A percentile compares a stretch with the other conserved stretches of the same genome.
Evolutionary conservation across 306 rosid genomes (phyloP).

Genomic region (Quercus robur): DNA sequence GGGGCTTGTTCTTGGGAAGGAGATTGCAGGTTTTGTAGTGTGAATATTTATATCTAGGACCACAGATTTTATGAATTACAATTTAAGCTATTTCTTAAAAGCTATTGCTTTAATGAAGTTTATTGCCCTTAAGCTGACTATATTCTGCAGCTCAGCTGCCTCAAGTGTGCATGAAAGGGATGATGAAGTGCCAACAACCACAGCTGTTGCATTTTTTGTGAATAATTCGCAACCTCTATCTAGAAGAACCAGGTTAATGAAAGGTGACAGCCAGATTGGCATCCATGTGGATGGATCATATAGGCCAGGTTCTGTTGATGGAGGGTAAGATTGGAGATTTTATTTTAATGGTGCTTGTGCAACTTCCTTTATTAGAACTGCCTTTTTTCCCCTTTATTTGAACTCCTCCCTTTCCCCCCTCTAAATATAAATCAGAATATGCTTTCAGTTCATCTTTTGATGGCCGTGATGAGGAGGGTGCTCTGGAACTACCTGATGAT

Average conservation of each 20-base stretch:
- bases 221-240: conserved; percentile 78
- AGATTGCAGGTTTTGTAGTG: conserved; percentile 13
- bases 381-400: conserved; percentile 7
- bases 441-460: conserved; percentile 73
- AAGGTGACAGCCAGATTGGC: conserved; percentile 71
- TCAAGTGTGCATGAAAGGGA: conserved; percentile 69
- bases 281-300: conserved; percentile 68
- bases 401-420: background rate
- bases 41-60: background rate
- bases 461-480: conserved; percentile 74
- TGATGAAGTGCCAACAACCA: conserved; percentile 81
- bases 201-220: conserved; percentile 62
- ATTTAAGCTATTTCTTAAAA: background rate
- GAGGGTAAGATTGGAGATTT: conserved; percentile 62
- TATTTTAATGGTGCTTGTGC: conserved; percentile 21
- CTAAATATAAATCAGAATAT: conserved; percentile 11
- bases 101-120: conserved; percentile 17
- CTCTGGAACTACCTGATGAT: conserved; percentile 55
- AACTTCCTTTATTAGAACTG: conserved; percentile 13
- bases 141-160: conserved; percentile 63
- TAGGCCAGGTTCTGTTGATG: conserved; percentile 71
- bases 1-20: conserved; percentile 8
- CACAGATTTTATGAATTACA: background rate
- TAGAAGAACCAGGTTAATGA: conserved; percentile 85
- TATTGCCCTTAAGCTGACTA: conserved; percentile 25